Conservation (phyloP, 2,329 filamentous ascomycete genomes). For the Pseudocercospora fuligena region DNA sequence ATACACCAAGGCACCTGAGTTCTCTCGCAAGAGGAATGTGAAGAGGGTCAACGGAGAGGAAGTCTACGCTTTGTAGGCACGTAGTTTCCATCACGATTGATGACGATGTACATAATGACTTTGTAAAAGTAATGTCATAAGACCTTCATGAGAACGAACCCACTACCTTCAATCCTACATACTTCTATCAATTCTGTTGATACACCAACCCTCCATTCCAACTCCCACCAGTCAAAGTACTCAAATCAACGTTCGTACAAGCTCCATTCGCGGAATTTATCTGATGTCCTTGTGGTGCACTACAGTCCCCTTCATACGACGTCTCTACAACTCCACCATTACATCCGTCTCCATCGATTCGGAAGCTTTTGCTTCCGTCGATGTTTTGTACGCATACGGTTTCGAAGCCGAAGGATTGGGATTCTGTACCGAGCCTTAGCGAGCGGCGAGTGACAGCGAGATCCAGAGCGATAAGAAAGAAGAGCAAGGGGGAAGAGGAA, state of each 20-base stretch:
- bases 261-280: not conserved
- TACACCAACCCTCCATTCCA: not conserved
- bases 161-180: too few species aligned
- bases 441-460: not conserved
- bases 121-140: too few species aligned
- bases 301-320: not conserved
- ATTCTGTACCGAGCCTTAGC: too few species aligned
- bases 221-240: not conserved
- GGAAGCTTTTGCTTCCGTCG: not conserved
- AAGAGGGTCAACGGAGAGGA: not conserved
- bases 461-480: too few species aligned
- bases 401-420: not conserved
- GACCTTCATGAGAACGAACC: too few species aligned
- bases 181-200: not conserved
- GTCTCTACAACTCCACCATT: not conserved
- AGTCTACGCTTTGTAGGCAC: not conserved
- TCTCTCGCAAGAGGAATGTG: not conserved
- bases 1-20: slow-evolving; percentile 26
- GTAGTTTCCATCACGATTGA: too few species aligned
- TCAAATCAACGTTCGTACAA: not conserved
- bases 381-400: not conserved
- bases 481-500: too few species aligned
- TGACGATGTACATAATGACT: too few species aligned
- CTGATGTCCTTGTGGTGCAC: not conserved
- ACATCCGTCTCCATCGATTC: not conserved